Evolutionary conservation across 163 green algal genomes (phyloP).

Genomic region (Coccomyxa subellipsoidea): DNA sequence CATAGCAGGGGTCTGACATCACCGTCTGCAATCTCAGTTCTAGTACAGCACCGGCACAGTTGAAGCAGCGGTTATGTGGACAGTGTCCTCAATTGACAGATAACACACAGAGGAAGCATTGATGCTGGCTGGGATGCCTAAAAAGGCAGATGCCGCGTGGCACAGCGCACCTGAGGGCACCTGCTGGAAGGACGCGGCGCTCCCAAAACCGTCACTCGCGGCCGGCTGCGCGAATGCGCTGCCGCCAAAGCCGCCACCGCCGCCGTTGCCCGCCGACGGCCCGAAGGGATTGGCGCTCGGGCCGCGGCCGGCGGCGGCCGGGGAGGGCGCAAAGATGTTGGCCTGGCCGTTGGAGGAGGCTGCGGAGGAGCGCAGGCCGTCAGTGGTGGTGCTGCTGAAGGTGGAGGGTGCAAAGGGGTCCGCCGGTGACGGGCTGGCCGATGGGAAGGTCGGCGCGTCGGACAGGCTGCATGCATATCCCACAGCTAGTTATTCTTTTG

Average conservation of each 20-base stretch:
- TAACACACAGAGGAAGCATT: too few species aligned
- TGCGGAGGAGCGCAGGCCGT: not conserved
- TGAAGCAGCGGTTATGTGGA: too few species aligned
- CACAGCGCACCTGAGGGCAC: not conserved
- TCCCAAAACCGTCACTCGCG: not conserved
- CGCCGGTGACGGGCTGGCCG: not conserved
- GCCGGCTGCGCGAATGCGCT: not conserved
- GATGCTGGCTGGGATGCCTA: too few species aligned
- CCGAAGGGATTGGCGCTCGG: not conserved
- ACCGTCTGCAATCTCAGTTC: too few species aligned
- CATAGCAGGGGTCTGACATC: too few species aligned
- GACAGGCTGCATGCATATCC: not conserved
- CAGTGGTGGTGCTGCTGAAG: not conserved
- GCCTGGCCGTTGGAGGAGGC: not conserved
- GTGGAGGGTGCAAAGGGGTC: constrained; percentile 5
- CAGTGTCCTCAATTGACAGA: too few species aligned
- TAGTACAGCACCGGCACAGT: too few species aligned
- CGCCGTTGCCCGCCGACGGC: not conserved
- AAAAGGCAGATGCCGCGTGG: too few species aligned
- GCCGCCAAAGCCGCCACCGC: not conserved
- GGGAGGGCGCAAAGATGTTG: not conserved
- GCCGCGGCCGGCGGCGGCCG: too few species aligned
- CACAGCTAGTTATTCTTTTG: too few species aligned
- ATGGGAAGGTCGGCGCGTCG: not conserved
- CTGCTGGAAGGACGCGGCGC: not conserved